Percentiles rank a stretch among this genome's conserved stretches.
These are phyloP conservation scores for Lathyrus sativus DNA, from an alignment of 306 rosid genomes.

Conservation along the genomic window DNA sequence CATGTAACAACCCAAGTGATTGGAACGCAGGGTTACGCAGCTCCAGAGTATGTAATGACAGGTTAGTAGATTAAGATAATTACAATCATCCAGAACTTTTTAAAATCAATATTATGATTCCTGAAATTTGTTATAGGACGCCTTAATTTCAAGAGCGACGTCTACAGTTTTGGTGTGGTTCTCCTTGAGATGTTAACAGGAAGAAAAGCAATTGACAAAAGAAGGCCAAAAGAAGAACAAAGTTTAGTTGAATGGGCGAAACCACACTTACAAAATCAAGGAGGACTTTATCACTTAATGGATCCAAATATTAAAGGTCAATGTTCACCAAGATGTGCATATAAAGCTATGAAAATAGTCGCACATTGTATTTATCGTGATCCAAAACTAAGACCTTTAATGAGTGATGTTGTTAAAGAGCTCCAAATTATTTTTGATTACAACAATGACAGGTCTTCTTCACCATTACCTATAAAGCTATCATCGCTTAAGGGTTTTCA, in stretches of 20 bases:
- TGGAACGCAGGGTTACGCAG: conserved; percentile 71
- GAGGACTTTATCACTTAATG: background rate
- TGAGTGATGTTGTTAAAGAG: conserved; percentile 59
- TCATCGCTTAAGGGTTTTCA: background rate
- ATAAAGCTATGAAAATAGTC: conserved; percentile 45
- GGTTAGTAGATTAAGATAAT: conserved; percentile 47
- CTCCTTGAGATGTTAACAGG: conserved; percentile 67
- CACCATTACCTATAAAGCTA: background rate
- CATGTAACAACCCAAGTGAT: conserved; percentile 64
- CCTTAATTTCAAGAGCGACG: conserved; percentile 63
- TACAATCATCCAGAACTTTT: too few relatives aligned
- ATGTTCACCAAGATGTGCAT: conserved; percentile 50
- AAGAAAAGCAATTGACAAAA: conserved; percentile 50
- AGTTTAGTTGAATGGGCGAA: conserved; percentile 62
- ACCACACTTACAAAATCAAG: background rate
- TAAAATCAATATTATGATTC: too few relatives aligned
- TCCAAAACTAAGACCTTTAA: conserved; percentile 55
- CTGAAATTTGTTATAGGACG: conserved; percentile 45
- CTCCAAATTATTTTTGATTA: conserved; percentile 36
- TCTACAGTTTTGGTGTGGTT: conserved; percentile 75
- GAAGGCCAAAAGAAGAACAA: conserved; percentile 33
- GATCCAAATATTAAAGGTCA: conserved; percentile 59
- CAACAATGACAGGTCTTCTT: conserved; percentile 36
- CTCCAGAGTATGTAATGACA: conserved; percentile 67
- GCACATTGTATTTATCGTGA: conserved; percentile 43